Base-by-base conservation (phyloP, 129 eudicot genomes). In the Chrysanthemum seticuspe region DNA sequence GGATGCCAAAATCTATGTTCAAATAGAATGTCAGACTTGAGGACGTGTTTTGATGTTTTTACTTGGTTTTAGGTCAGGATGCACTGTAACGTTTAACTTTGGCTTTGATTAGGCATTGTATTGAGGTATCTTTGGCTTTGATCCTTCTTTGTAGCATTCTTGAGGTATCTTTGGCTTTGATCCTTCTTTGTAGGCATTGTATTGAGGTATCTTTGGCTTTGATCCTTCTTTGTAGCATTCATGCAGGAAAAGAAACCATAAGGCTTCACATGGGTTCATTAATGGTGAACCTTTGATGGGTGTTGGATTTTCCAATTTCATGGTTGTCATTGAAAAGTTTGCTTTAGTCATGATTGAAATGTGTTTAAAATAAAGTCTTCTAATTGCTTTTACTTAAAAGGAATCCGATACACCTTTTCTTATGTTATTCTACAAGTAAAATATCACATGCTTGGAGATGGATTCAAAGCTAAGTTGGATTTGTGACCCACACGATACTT, bases 211-310 rank as follows among this genome's bases (percentile, higher is more conserved):
- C 70, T 51, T 71, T 68, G 62, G n/a, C 27, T 27, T 68, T 34
- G 58, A 52, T 29, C 48, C 69, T 58, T 72, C 40, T 72, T 48
- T 76, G 45, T 68, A 75, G 67, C 56, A 75, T 16, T 66, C 21
- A 45, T 60, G 62, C 45, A 69, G 76, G 72, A 62, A 71, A 74
- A 60, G 70, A 54, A 31, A 63, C 72, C 82, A 78, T 77, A 78
- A 55, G 72, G 44, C 61, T 71, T 25, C 77, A 71, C 82, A 78
- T 71, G 82, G 77, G 50, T 71, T 71, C 77, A 71, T 63, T 78
- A 57, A 76, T 76, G 74, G 52, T 5, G 19, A 67, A 48, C 47
- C 54, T 65, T 44, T 54, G 34, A 54, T 74, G 55, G 13, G 14
- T 47, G 18, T 62, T 62, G 63, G 62, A n/a, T 51, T 44, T 66